Evolutionary conservation across 208 protist genomes (phyloP), one percentile per base, ranked within the genome.

Genomic region (Kentomonas sorsogonicus): DNA sequence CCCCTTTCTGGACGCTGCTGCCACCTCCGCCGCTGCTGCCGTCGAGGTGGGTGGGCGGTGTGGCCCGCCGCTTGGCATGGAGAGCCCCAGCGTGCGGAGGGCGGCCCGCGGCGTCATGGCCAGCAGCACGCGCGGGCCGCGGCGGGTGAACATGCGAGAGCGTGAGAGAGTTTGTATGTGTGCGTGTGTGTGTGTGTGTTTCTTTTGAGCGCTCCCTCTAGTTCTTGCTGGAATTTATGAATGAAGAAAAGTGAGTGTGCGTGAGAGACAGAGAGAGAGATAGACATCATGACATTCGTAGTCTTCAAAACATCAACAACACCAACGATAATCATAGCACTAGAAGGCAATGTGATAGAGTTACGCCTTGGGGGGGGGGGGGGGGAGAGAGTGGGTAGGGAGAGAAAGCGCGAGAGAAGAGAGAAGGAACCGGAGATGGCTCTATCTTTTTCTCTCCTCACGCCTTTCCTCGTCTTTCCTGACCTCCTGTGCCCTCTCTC

Each of bases 51-150:
- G n/a, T n/a, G n/a, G n/a, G n/a, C n/a, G n/a, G n/a, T n/a, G n/a
- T n/a, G n/a, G n/a, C n/a, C n/a, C n/a, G n/a, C n/a, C n/a, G n/a
- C n/a, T n/a, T n/a, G n/a, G 55, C 3, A 69, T 48, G 15, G 74
- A 57, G 15, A 87, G 60, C 2, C 71, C 60, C 6, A 90, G 66
- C n/a, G 76, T 50, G 29, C 68, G 66, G 45, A 91, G 72, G 16
- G 83, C 83, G 22, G 70, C 68, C 13, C 79, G 70, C 11, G 83
- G 79, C 30, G 71, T 82, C 69, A 91, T 74, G n/a, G 66, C 74
- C 44, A 25, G 60, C 34, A 72, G 58, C 48, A 53, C 2, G 10
- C 3, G 16, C n/a, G 26, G 59, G 3, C 23, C 39, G 9, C 65
- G 77, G 23, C 71, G 52, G 18, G 26, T 53, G 22, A 40, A 40